Evolutionary conservation across 768 basidiomycete species (phyloP), one percentile per base, ranked within the genome.

Genomic region (Xerocomus brunneocitrinus): DNA sequence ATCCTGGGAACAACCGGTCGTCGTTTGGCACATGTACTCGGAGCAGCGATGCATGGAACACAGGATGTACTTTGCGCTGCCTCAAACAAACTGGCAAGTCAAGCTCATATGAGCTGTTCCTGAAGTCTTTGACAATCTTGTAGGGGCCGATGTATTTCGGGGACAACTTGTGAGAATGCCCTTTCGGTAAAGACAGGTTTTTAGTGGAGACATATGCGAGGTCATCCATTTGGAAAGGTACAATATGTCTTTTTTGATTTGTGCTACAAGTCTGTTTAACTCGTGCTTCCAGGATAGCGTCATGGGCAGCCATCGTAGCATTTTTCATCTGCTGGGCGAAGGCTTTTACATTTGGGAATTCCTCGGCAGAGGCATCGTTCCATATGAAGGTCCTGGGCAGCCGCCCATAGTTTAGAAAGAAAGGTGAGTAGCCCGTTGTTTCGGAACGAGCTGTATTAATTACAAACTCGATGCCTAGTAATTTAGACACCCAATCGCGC

Each of bases 261-360:
- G 71, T 65, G 3, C 47, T 35, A 0, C 54, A n/a, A 0, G 69
- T 73, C 32, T 75, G 71, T 50, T 74, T 74, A 0, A 73, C 67
- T 0, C 66, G 40, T 0, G 64, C 52, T 0, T 52, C 60, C 0
- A 74, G n/a, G 1, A 74, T 66, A 0, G 59, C 47, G 42, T 75
- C 66, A 32, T 75, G 74, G 0, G 69, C 72, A 0, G 38, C 14
- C 55, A 74, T 63, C 0, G 74, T 39, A 0, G 72, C 67, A 0
- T 54, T 19, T 43, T 68, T 69, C 49, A 69, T 62, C 8, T 44
- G 13, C 9, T 62, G 55, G 0, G 67, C 67, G 45, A 68, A 74
- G 0, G 10, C 53, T 0, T 60, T 16, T 0, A 75, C 67, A 1
- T 73, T 73, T 0, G 61, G 61, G 14, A 55, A 68, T 3, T 67